Evolutionary conservation across 306 rosid genomes (phyloP), one percentile per base, ranked within the genome.

Genomic region (Ziziphus jujuba): DNA sequence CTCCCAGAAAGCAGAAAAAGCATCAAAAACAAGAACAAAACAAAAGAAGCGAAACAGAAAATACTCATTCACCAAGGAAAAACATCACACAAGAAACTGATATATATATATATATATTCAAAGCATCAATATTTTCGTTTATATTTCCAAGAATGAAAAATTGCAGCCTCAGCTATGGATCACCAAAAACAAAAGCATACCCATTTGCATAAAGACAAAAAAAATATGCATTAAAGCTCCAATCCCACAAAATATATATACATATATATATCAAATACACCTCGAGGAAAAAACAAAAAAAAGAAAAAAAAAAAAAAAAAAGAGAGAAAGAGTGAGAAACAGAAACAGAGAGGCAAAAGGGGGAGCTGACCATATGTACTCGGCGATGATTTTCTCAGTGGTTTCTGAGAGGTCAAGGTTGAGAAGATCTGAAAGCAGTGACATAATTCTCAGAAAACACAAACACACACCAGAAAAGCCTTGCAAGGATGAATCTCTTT

Each of bases 361-460:
- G 13, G 55, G 20, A 44, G 19, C 63, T 66, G 12, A 82, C 86
- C 86, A 78, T 71, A 82, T 82, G 74, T 82, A 82, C 71, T 82
- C 86, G 0, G 86, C 79, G 59, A 82, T 82, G 45, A 82, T 22
- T 81, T 75, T 78, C 57, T 74, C 66, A 5, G 83, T 78, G 25
- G 51, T 14, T 5, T 54, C 86, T 1, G 80, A 74, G 80, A 82
- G 75, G 38, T 78, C 24, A 5, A 82, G 86, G 65, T 78, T 82
- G 63, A 78, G 1, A 73, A 82, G 83, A 67, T 75, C 86, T 43
- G 86, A 24, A 21, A 81, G 83, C 10, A 59, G 63, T 25, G 86
- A 61, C 86, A 81, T 81, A 2, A 53, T 61, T 47, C 9, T 25
- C 23, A 1, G 20, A 24, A 17, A n/a, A 28, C 7, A 44, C 36